Base-by-base conservation (phyloP, 176 grass and related monocot species). In the Themeda triandra region DNA sequence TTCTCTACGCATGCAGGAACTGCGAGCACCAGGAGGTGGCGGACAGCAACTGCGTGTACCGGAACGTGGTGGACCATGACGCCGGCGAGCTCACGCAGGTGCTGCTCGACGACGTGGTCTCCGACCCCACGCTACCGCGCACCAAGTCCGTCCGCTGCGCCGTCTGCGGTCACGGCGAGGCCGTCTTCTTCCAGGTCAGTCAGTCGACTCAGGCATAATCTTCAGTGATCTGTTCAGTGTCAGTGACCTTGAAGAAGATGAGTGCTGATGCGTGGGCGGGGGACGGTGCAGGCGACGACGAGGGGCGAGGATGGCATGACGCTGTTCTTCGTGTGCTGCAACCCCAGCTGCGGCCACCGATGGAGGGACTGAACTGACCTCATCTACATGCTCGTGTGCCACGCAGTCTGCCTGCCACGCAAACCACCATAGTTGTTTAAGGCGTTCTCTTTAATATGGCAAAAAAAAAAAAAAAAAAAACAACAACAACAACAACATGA, bases 171-270 rank as follows among this genome's bases (percentile, higher is more conserved):
- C 92, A 94, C 62, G 83, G 82, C 1, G 88, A 94, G 82, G 83
- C 86, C 42, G 92, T 91, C 18, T 91, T 91, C 70, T 91, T 94
- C 83, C 89, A 91, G 88, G 92, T 92, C 30, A 27, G 6, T 2
- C 37, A 39, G 48, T 49, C 6, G 17, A 51, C 6, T 13, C 13
- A 4, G 13, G 13, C 1, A 44, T 46, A 18, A 54, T 54, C 51
- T 54, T 54, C 51, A 23, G 51, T 23, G 1, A 54, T 54, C 51
- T 18, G 49, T 35, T 39, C 37, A 8, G 37, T 54, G n/a, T 51
- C 48, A 3, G 48, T 54, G 51, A 23, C 18, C 51, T 21, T 19
- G 51, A 54, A 54, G 8, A n/a, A n/a, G 6, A 23, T 54, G 51
- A 8, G 18, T 8, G 7, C 1, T 54, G 51, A 23, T 54, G 51